Evolutionary conservation across 331 rosid species (phyloP), one percentile per base, ranked within the genome.

Genomic region (Quercus phellos): DNA sequence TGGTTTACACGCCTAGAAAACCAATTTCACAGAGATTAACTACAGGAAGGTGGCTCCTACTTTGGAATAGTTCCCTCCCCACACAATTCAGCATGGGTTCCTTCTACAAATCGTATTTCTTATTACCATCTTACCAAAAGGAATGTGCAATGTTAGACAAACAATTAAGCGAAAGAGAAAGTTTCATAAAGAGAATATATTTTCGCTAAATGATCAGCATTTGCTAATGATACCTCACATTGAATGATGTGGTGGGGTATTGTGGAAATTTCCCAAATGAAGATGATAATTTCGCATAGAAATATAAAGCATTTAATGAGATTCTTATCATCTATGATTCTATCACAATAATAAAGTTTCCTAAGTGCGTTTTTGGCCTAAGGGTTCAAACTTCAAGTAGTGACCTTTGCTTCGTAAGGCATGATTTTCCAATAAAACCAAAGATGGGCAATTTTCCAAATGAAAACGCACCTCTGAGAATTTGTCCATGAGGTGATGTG

Each of bases 401-500:
- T 35, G 10, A 35, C 42, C 46, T 38, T 38, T 8, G 46, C 46
- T 38, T 38, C 46, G 12, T 38, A 38, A 38, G 46, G 46, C 46
- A 38, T 38, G 46, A 38, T 38, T 38, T 38, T 38, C 12, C 46
- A 38, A 38, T 38, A 38, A 38, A 38, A 38, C 46, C 12, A 18
- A 58, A 6, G 64, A n/a, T n/a, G 12, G 4, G 2, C 8, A 7
- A 0, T 6, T 38, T 4, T 43, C 10, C 7, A 2, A 11, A 46
- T 19, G 74, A 54, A 70, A 24, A 70, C 76, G 55, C 60, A 90
- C 97, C 92, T 87, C 22, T 26, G 89, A 58, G 81, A 92, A 92
- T 74, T 78, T 87, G 14, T 80, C 46, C 64, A 72, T 81, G 43
- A 92, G 83, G 66, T 85, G 82, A 68, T 78, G 55, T 16, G 96